These are phyloP conservation scores for Vachellia pachyceras DNA, from an alignment of 306 rosid genomes.

Conservation along the genomic window DNA sequence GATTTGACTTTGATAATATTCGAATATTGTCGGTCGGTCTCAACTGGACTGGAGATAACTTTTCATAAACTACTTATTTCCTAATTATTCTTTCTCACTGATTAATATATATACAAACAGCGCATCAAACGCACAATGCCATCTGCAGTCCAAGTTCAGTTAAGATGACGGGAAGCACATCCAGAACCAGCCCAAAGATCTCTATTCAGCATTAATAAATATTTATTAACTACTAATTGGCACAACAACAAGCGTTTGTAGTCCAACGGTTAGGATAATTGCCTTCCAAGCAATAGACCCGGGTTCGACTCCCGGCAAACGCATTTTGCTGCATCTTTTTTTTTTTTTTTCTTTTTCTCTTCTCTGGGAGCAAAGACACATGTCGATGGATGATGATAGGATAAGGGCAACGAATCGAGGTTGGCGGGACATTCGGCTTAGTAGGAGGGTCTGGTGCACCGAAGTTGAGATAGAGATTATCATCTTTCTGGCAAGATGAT, in stretches of 20 bases:
- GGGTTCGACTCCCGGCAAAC: conserved; percentile 68
- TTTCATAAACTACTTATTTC: no score
- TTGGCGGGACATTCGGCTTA: no score
- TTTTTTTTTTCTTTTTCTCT: neutral
- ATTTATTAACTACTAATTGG: no score
- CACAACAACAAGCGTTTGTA: conserved; percentile 38
- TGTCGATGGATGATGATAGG: neutral
- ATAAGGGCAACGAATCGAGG: neutral
- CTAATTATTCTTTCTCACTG: no score
- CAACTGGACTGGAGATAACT: no score
- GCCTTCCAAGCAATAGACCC: conserved; percentile 72
- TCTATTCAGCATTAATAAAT: rapidly evolving
- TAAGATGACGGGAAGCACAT: neutral
- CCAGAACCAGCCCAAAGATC: neutral
- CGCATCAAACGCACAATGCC: neutral
- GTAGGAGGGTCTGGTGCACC: neutral
- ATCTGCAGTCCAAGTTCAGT: neutral
- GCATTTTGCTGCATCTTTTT: neutral
- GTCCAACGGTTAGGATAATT: conserved; percentile 72
- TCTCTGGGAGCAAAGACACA: neutral
- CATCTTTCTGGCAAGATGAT: neutral
- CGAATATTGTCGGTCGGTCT: no score
- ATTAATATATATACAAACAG: neutral
- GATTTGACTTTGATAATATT: no score
- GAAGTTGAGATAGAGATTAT: neutral